phyloP scores from a whole-genome alignment of 495 filamentous ascomycete species.

The Xylaria sp. region DNA sequence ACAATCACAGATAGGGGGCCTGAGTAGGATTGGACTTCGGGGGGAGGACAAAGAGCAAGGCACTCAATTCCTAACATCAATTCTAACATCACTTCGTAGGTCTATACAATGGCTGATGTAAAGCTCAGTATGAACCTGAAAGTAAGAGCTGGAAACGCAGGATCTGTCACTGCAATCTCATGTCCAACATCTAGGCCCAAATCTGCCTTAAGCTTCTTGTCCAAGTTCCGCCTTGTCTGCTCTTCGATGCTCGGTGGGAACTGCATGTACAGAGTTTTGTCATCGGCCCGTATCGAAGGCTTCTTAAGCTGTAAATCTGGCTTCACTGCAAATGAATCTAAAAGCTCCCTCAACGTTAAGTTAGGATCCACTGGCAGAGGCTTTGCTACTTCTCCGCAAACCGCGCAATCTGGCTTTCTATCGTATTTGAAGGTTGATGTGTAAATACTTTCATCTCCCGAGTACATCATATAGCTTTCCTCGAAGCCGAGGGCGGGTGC shows the following conservation, averaged over 20 bases:
- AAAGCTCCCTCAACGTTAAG: constrained; percentile 81
- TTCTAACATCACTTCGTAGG: not conserved
- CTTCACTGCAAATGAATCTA: constrained; percentile 81
- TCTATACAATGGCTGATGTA: constrained; percentile 22
- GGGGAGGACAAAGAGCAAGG: not conserved
- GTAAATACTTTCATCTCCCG: constrained; percentile 91
- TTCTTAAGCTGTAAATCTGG: constrained; percentile 91
- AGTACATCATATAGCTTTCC: constrained; percentile 99
- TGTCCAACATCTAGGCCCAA: constrained; percentile 58
- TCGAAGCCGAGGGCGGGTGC: constrained; percentile 73
- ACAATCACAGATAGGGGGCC: not conserved
- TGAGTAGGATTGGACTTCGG: not conserved
- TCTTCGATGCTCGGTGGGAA: constrained; percentile 80
- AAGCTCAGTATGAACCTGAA: constrained; percentile 74
- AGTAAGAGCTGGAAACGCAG: constrained; percentile 71
- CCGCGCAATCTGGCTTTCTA: constrained; percentile 91
- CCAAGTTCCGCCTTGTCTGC: constrained; percentile 81
- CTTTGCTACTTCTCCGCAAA: constrained; percentile 84
- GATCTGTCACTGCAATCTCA: constrained; percentile 80
- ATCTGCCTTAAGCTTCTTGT: constrained; percentile 63
- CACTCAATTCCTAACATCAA: not conserved
- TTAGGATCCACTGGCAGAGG: constrained; percentile 72
- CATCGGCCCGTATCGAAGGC: constrained; percentile 82
- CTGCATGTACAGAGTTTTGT: constrained; percentile 88
- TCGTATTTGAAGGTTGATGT: constrained; percentile 96